Evolutionary conservation across 2,329 filamentous ascomycete genomes (phyloP), one percentile per base, ranked within the genome.

Genomic region (Aspergillus ruber): DNA sequence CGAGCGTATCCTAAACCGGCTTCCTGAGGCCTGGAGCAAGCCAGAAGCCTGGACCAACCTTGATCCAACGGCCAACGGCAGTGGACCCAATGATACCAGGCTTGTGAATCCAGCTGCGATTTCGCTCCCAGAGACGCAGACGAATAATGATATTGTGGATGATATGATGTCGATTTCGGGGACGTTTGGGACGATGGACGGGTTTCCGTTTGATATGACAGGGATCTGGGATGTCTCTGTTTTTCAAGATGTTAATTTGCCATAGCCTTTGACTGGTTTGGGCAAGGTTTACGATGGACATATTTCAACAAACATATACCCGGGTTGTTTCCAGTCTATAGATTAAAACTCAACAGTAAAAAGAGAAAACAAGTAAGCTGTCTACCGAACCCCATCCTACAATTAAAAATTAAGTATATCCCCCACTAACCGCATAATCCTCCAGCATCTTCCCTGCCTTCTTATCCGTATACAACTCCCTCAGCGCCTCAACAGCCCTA

Each of bases 161-260:
- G 69, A 72, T 48, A 72, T 72, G 69, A 72, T 72, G 69, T 71
- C 68, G 1, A 72, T 72, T 35, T 72, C 69, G 1, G 67, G 67
- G 48, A 70, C 69, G 0, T 72, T 72, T 45, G 69, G 69, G 8
- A 71, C 69, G 5, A 71, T 72, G 68, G 69, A 72, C 49, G 69
- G 69, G 2, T 71, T 72, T 50, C 69, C 69, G 17, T 72, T 72
- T 50, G 69, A 72, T 50, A 72, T 72, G 69, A 72, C 69, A 5
- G 69, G 69, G 23, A 72, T 72, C 33, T 72, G 69, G 69, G 69
- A 72, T 55, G 64, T 71, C 10, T 69, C 69, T 32, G 68, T 70
- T 36, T 68, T 69, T 50, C 67, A 70, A 44, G 66, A 69, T 42
- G 64, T 68, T 18, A 68, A 67, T 54, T 51, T 68, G 17, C 36